Percentiles rank a stretch among this genome's conserved stretches.
Evolutionary conservation across 495 filamentous ascomycete genomes (phyloP).

Genomic region (Emericellopsis terricola): DNA sequence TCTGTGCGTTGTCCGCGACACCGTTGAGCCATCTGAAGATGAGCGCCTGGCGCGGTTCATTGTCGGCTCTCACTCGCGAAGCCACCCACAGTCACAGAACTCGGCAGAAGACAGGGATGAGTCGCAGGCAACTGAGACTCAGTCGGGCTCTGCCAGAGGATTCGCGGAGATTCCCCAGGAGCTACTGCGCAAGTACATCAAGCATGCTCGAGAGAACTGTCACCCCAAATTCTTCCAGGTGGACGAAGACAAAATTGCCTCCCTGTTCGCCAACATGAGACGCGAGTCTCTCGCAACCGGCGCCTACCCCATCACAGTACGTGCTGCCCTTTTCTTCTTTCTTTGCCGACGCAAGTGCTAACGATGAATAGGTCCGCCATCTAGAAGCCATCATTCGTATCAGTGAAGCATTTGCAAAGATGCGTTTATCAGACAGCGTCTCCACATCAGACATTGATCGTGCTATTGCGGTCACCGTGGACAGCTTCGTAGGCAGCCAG

Average conservation of each 20-base stretch:
- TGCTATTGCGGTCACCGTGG: conserved; percentile 91
- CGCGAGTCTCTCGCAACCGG: conserved; percentile 82
- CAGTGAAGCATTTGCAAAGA: conserved; percentile 80
- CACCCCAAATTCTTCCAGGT: conserved; percentile 92
- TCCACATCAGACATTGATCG: conserved; percentile 81
- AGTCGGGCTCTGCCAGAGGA: neutral
- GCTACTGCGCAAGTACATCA: conserved; percentile 87
- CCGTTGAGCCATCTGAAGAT: conserved; percentile 91
- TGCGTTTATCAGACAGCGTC: conserved; percentile 90
- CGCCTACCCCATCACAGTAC: conserved; percentile 92
- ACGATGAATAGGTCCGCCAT: conserved; percentile 90
- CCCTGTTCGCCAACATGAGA: conserved; percentile 92
- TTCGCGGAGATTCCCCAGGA: conserved; percentile 65
- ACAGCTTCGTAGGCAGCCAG: conserved; percentile 89
- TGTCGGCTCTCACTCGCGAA: conserved; percentile 76
- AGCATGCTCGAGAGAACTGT: conserved; percentile 84
- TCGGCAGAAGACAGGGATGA: conserved; percentile 12
- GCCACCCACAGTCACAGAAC: conserved; percentile 50
- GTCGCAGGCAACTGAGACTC: conserved; percentile 4
- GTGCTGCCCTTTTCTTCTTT: no score
- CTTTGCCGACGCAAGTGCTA: no score
- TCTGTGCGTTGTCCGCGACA: conserved; percentile 89
- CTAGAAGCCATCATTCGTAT: conserved; percentile 95
- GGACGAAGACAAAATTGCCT: conserved; percentile 90
- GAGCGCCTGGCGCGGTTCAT: conserved; percentile 92